Evolutionary conservation across 2,329 filamentous ascomycete species (phyloP).

Genomic region (Nemania abortiva): DNA sequence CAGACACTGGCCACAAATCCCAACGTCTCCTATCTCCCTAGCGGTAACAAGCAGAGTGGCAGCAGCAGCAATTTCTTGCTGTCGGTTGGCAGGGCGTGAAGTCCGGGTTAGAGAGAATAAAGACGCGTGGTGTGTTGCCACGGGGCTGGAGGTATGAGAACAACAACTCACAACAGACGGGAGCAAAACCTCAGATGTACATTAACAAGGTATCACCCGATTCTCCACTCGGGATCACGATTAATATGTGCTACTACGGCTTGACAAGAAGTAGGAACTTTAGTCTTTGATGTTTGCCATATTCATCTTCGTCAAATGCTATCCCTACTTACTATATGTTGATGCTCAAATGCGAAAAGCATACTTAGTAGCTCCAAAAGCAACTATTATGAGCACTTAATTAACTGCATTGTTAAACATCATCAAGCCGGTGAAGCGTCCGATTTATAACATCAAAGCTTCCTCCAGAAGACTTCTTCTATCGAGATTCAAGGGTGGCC

Average conservation of each 20-base stretch:
- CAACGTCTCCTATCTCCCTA: conserved; percentile 94
- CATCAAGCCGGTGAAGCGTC: background rate
- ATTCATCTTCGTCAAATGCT: background rate
- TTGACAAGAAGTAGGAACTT: conserved; percentile 19
- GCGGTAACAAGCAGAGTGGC: conserved; percentile 73
- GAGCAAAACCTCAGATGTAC: conserved; percentile 41
- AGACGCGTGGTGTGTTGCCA: conserved; percentile 25
- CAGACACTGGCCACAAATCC: conserved; percentile 89
- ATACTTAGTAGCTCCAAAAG: background rate
- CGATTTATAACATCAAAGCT: background rate
- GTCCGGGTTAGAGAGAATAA: conserved; percentile 4
- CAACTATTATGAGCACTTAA: background rate
- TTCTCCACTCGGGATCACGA: conserved; percentile 52
- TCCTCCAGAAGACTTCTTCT: background rate
- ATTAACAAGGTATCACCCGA: conserved; percentile 48
- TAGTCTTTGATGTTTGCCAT: background rate
- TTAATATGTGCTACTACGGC: conserved; percentile 49
- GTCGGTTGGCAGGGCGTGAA: conserved; percentile 61
- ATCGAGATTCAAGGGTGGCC: background rate
- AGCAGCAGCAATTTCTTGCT: conserved; percentile 60
- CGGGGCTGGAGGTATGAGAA: conserved; percentile 3
- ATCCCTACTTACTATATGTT: background rate
- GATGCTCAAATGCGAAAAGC: background rate
- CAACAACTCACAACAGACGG: conserved; percentile 5
- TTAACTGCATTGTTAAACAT: background rate